Evolutionary conservation across 129 eudicot genomes (phyloP), one percentile per base, ranked within the genome.

Genomic region (Artemisia annua): DNA sequence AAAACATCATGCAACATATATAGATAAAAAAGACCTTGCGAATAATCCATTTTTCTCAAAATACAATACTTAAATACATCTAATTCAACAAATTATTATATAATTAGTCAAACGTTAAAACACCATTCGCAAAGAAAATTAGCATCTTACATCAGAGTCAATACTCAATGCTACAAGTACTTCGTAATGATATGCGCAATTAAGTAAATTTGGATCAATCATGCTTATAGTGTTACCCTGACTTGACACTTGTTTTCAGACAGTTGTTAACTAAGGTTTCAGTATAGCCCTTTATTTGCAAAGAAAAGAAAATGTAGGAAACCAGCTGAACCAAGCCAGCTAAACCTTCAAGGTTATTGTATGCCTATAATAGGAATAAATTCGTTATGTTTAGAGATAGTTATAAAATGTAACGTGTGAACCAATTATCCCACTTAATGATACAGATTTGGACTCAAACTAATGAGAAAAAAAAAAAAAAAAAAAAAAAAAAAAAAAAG

Each of bases 71-170:
- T 30, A 1, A 61, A 9, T 24, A 43, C 18, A 48, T 4, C 12
- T 39, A 46, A 35, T 57, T 48, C 43, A 67, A 48, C 11, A 5
- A 57, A 76, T 51, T 48, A 51, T 56, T 48, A n/a, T 51, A 67
- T 56, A 48, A 4, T 16, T 48, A 56, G 50, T 66, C 48, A 20
- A 66, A 3, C 28, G 30, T 19, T 22, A 46, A 66, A 53, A 3
- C 11, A 75, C 22, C 49, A 70, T 53, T 53, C 7, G 17, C 35
- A 20, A 57, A 56, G 63, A 70, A 51, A 26, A 49, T n/a, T 54
- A 70, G 32, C 50, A 16, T 52, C 43, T 35, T 6, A 9, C 1
- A 54, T n/a, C 16, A 30, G 46, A 16, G 12, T 52, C 62, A 15
- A 43, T 24, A 3, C 20, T 53, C 62, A 15, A 43, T 24, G 9